A percentile compares a stretch with the other conserved stretches of the same genome.
Conservation (phyloP, 2,329 filamentous ascomycete genomes). For the Orbilia quercus region DNA sequence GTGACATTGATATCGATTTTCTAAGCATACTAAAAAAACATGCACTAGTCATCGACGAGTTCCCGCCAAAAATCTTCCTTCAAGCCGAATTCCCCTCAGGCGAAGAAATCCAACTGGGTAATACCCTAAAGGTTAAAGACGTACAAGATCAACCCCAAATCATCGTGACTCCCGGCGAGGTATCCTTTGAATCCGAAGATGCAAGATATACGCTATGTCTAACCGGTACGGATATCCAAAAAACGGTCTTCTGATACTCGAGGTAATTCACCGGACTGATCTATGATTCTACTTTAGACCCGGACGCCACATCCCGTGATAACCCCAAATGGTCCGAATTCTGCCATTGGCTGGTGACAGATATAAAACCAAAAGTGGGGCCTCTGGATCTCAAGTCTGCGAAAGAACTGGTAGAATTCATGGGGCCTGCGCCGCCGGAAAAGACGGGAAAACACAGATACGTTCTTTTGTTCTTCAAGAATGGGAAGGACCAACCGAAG, state of each 20-base stretch:
- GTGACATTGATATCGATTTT: constrained; percentile 17
- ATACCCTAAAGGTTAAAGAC: constrained; percentile 64
- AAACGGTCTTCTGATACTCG: constrained; percentile 59
- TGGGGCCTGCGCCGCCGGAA: constrained; percentile 64
- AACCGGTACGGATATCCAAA: constrained; percentile 25
- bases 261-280: constrained; percentile 59
- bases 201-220: constrained; percentile 57
- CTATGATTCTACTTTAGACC: constrained; percentile 60
- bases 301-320: constrained; percentile 65
- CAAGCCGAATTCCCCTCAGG: constrained; percentile 66
- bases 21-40: constrained; percentile 58
- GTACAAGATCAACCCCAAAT: constrained; percentile 62
- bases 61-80: constrained; percentile 69
- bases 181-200: constrained; percentile 40
- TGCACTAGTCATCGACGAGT: constrained; percentile 70
- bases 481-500: constrained; percentile 63
- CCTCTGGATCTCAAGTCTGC: constrained; percentile 59
- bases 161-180: constrained; percentile 59
- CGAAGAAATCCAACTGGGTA: constrained; percentile 67
- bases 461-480: constrained; percentile 64
- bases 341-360: constrained; percentile 66
- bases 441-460: constrained; percentile 63
- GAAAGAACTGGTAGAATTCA: constrained; percentile 64
- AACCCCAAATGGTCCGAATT: constrained; percentile 66
- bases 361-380: constrained; percentile 59